Conservation (phyloP, 2,329 filamentous ascomycete species). For the Fragosphaeria purpurea region DNA sequence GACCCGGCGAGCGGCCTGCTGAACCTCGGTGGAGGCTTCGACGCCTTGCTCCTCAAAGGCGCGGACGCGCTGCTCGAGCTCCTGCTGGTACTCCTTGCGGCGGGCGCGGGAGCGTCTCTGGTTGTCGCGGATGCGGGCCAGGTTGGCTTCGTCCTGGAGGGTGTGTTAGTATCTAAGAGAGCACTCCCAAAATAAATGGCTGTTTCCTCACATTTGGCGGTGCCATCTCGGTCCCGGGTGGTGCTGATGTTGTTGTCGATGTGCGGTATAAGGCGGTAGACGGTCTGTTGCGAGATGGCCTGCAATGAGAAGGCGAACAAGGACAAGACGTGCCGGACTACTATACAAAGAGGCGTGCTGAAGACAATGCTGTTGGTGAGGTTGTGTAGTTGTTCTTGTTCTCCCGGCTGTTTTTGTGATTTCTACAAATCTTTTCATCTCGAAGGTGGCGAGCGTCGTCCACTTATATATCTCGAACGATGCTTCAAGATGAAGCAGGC, state of each 20-base stretch:
- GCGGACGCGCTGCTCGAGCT: slow-evolving; percentile 55
- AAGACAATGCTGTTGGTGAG: too few species aligned
- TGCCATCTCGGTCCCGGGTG: too few species aligned
- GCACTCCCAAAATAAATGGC: not conserved
- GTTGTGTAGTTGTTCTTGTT: too few species aligned
- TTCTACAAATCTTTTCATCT: not conserved
- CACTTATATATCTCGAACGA: not conserved
- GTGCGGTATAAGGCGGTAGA: too few species aligned
- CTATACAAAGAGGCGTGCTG: too few species aligned
- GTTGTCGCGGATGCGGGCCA: slow-evolving; percentile 61
- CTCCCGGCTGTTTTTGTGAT: too few species aligned
- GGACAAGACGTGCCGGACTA: too few species aligned
- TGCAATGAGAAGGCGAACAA: too few species aligned
- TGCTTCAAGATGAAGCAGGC: not conserved
- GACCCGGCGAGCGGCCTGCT: slow-evolving; percentile 57
- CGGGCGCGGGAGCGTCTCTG: slow-evolving; percentile 66
- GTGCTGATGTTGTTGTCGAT: too few species aligned
- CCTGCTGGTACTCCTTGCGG: slow-evolving; percentile 61
- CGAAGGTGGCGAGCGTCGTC: not conserved
- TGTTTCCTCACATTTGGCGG: too few species aligned
- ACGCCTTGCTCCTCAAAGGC: slow-evolving; percentile 55
- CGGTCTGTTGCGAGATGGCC: too few species aligned
- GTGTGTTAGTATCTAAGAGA: not conserved
- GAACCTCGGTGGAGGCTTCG: slow-evolving; percentile 61
- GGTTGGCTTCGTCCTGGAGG: slow-evolving; percentile 13